Conservation (phyloP, 2,329 filamentous ascomycete species). For the Westerdykella aurantiaca region DNA sequence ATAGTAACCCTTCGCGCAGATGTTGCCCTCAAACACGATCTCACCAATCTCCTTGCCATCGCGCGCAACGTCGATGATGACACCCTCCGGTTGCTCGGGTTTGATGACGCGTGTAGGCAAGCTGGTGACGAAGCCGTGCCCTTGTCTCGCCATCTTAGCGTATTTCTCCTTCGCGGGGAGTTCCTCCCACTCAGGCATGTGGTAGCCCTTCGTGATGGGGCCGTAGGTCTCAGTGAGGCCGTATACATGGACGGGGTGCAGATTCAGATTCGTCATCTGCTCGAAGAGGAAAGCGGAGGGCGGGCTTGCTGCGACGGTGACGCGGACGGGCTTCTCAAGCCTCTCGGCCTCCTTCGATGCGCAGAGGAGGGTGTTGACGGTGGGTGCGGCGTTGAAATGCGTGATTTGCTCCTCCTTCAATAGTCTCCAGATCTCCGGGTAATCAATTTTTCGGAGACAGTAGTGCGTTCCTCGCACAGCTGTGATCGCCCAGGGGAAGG, state of each 20-base stretch:
- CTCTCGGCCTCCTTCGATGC: constrained; percentile 67
- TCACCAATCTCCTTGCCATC: constrained; percentile 74
- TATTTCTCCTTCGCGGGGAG: constrained; percentile 73
- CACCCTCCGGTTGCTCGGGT: constrained; percentile 62
- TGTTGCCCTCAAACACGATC: constrained; percentile 84
- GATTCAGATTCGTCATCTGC: constrained; percentile 81
- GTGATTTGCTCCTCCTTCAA: constrained; percentile 82
- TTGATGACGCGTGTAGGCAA: constrained; percentile 78
- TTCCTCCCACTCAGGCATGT: constrained; percentile 75
- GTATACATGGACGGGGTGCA: constrained; percentile 90
- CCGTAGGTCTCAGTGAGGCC: constrained; percentile 86
- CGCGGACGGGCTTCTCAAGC: constrained; percentile 66
- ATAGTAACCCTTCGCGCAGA: constrained; percentile 87
- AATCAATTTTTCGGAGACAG: constrained; percentile 91
- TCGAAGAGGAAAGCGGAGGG: constrained; percentile 88
- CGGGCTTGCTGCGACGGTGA: constrained; percentile 84
- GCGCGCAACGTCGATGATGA: constrained; percentile 60
- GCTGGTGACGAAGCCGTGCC: constrained; percentile 81
- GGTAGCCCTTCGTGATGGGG: constrained; percentile 89
- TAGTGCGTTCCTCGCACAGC: constrained; percentile 92
- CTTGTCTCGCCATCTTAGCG: constrained; percentile 85
- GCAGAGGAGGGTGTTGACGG: constrained; percentile 90
- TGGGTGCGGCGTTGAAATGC: constrained; percentile 93
- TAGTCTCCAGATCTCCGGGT: constrained; percentile 83
- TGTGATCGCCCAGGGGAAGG: constrained; percentile 88